Evolutionary conservation across 2,329 filamentous ascomycete species (phyloP), one percentile per base, ranked within the genome.

Genomic region (Xylogone sp.): DNA sequence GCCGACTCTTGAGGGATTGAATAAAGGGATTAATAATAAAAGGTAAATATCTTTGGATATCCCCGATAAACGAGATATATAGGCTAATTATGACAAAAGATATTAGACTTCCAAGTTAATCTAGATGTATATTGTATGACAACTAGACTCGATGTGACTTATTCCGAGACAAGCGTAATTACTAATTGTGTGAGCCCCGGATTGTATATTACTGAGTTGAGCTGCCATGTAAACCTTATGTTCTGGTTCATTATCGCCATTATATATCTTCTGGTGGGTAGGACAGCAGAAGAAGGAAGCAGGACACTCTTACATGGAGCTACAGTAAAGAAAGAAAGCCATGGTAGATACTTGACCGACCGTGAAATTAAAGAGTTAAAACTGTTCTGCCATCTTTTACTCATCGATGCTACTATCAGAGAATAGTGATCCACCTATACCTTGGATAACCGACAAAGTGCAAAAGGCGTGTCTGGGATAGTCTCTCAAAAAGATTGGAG

Each of bases 101-200:
- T n/a, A n/a, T n/a, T n/a, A n/a, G n/a, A n/a, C n/a, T n/a, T n/a
- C n/a, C n/a, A n/a, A n/a, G n/a, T n/a, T n/a, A n/a, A n/a, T n/a
- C n/a, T n/a, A n/a, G n/a, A n/a, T n/a, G n/a, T n/a, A n/a, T n/a
- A n/a, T n/a, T n/a, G n/a, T n/a, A n/a, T n/a, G n/a, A n/a, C n/a
- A n/a, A n/a, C n/a, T n/a, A n/a, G n/a, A n/a, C n/a, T n/a, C n/a
- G n/a, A n/a, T n/a, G n/a, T n/a, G n/a, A n/a, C n/a, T n/a, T n/a
- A n/a, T n/a, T n/a, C n/a, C n/a, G n/a, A n/a, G n/a, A n/a, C n/a
- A n/a, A n/a, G n/a, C n/a, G n/a, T n/a, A n/a, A n/a, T n/a, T n/a
- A n/a, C n/a, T n/a, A n/a, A n/a, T n/a, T n/a, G n/a, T 19, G 56
- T 68, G n/a, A 61, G 55, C 27, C 67, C 67, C 2, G 67, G 67